Base-by-base conservation (phyloP, 177 flowering plant genomes). In the Telopea speciosissima region DNA sequence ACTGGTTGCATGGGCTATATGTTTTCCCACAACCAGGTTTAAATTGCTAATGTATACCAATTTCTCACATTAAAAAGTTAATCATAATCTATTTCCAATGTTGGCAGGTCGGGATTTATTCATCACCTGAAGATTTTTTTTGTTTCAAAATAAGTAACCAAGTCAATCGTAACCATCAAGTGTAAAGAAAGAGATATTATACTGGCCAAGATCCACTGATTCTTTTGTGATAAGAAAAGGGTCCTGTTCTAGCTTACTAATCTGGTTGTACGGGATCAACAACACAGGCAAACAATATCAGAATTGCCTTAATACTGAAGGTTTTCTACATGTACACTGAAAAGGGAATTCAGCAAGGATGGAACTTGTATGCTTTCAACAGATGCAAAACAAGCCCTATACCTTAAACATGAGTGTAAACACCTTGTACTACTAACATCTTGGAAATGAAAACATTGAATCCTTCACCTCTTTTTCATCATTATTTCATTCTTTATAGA, bases 91-190 rank as follows among this genome's bases (percentile, higher is more conserved):
- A 56, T 64, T 63, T 61, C 63, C 21, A 10, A 13, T 63, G 62
- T 71, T 71, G 54, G 68, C 23, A 71, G 62, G 62, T 5, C 33
- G 49, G 62, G 63, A 12, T 71, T 26, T n/a, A 31, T 26, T 49
- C 28, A 13, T 68, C 26, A 24, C 26, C 12, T 61, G 26, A 61
- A 61, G 26, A 61, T 61, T 61, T 24, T 24, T 61, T 16, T 24
- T 25, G 24, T 25, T 61, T 61, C 63, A 19, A 61, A 44, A 61
- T 6, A 61, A 61, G 63, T 61, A 61, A 8, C 24, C 63, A 61
- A 25, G 6, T 61, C 26, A 61, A 23, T 3, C n/a, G 24, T 61
- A 23, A 61, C 63, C 63, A 61, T 25, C 63, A 61, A 61, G 21
- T 61, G 63, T 59, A 61, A 7, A 61, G 22, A 58, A 58, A 58